phyloP scores from a whole-genome alignment of 1,139 yeast genomes.

The Zygosaccharomyces sapae region DNA sequence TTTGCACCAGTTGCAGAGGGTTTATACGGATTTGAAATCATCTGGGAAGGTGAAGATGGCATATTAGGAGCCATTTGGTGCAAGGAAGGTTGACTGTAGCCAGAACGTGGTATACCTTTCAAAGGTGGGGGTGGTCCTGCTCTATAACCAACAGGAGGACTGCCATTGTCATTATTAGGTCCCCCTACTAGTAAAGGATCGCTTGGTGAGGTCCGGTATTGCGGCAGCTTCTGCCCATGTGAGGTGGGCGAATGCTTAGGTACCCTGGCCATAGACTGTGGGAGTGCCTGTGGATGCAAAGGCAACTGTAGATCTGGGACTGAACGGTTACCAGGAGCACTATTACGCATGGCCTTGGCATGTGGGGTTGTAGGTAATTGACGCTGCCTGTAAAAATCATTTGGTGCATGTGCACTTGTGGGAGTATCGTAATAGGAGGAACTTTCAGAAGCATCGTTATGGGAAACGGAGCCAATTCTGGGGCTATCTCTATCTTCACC shows the following conservation, averaged over 20 bases:
- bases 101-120: constrained; percentile 2
- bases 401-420: constrained; percentile 3
- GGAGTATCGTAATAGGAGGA: constrained; percentile 5
- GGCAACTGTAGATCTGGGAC: neutral
- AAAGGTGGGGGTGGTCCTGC: neutral
- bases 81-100: constrained; percentile 5
- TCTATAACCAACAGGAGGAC: neutral
- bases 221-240: neutral
- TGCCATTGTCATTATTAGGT: neutral
- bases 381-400: constrained; percentile 1
- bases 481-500: constrained; percentile 10
- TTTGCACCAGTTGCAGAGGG: neutral
- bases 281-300: neutral
- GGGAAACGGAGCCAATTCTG: constrained; percentile 1
- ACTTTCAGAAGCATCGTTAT: constrained; percentile 4
- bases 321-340: neutral
- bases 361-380: neutral
- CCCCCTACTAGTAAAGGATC: constrained; percentile 1
- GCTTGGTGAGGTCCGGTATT: constrained; percentile 2
- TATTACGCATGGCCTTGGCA: neutral
- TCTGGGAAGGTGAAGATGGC: constrained; percentile 4
- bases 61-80: constrained; percentile 1
- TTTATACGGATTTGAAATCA: constrained; percentile 3
- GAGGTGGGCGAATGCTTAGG: constrained; percentile 2
- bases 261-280: neutral